Conservation (phyloP, 805 yeast genomes). For the Brettanomyces sp. region DNA sequence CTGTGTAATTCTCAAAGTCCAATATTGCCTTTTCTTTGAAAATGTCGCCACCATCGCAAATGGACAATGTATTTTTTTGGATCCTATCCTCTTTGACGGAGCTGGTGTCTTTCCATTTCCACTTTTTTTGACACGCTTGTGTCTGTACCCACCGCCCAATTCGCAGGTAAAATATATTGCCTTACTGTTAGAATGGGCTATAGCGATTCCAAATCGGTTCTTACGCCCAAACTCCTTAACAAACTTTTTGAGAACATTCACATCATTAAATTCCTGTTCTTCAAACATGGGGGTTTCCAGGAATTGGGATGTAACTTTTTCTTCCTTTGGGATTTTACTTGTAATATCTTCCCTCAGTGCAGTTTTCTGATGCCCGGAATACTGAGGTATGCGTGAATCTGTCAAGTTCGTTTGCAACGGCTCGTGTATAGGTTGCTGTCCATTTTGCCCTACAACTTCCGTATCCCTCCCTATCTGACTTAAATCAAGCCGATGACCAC, state of each 20-base stretch:
- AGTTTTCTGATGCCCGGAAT: too few relatives aligned
- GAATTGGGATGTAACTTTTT: neutral
- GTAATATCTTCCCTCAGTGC: too few relatives aligned
- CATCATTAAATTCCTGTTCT: constrained; percentile 40
- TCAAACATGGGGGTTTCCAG: constrained; percentile 46
- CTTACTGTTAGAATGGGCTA: constrained; percentile 48
- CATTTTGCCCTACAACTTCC: too few relatives aligned
- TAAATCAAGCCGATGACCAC: too few relatives aligned
- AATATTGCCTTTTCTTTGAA: constrained; percentile 38
- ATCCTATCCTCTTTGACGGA: constrained; percentile 21
- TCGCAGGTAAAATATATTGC: constrained; percentile 54
- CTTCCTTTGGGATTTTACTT: too few relatives aligned
- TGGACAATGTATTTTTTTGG: constrained; percentile 48
- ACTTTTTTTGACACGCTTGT: constrained; percentile 29
- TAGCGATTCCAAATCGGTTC: constrained; percentile 50
- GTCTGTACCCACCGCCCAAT: constrained; percentile 47
- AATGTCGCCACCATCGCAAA: constrained; percentile 50
- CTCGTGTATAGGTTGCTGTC: too few relatives aligned
- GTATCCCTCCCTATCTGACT: too few relatives aligned
- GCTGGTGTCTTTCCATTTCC: neutral
- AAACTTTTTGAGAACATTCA: constrained; percentile 43
- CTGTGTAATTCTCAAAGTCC: constrained; percentile 46
- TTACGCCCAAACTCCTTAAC: constrained; percentile 47
- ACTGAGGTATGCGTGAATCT: too few relatives aligned
- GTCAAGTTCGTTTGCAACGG: too few relatives aligned